Evolutionary conservation across 2,329 filamentous ascomycete genomes (phyloP).

Genomic region (Sporothrix sp.): DNA sequence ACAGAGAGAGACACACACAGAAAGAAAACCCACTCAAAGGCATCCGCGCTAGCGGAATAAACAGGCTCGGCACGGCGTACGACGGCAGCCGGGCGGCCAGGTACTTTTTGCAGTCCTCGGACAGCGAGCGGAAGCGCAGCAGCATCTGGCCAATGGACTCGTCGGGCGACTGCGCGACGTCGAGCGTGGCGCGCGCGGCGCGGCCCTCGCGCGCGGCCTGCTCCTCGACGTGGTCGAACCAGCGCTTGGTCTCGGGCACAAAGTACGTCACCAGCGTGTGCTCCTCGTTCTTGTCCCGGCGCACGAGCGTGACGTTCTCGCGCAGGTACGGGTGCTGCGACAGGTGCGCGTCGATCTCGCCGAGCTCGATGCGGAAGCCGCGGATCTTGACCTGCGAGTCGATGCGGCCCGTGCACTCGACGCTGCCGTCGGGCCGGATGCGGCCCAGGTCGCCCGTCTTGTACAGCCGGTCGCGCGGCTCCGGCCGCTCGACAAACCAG

Average conservation of each 20-base stretch:
- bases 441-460: constrained; percentile 77
- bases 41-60: constrained; percentile 58
- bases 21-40: constrained; percentile 13
- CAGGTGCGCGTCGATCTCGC: constrained; percentile 81
- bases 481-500: constrained; percentile 71
- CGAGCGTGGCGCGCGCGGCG: constrained; percentile 34
- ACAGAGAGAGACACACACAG: too few relatives aligned
- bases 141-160: constrained; percentile 14
- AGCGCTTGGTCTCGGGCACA: constrained; percentile 66
- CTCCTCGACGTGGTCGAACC: constrained; percentile 50
- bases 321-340: constrained; percentile 65
- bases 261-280: constrained; percentile 81
- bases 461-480: constrained; percentile 76
- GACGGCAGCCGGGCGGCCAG: constrained; percentile 61
- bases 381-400: constrained; percentile 85
- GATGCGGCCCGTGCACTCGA: constrained; percentile 64
- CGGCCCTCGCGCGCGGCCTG: constrained; percentile 37
- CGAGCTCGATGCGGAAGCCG: constrained; percentile 89
- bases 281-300: constrained; percentile 77
- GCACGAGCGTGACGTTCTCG: constrained; percentile 77
- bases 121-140: constrained; percentile 13
- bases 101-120: constrained; percentile 28
- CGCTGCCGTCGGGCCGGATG: constrained; percentile 58
- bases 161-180: constrained; percentile 38
- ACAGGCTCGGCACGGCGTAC: constrained; percentile 66